Base-by-base conservation (phyloP, 2,329 filamentous ascomycete species). In the Helminthosporium solani region DNA sequence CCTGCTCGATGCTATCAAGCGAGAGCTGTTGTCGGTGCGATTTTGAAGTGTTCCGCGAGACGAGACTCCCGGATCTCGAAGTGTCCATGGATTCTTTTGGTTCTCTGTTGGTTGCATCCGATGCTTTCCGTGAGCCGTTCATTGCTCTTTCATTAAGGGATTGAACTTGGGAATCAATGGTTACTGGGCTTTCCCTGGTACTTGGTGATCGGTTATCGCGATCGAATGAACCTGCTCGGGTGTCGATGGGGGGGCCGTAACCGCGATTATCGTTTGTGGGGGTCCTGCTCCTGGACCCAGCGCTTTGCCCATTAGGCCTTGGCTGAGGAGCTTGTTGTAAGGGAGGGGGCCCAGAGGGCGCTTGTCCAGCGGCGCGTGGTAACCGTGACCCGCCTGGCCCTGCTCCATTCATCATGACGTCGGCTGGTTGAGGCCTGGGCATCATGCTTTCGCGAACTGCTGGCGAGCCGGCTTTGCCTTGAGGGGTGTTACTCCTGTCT, bases 331-430 rank as follows among this genome's bases (percentile, higher is more conserved):
- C 77, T 68, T 85, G 83, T 35, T 83, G 81, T 42, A 81, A 78
- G 19, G 83, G 83, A 40, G 84, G 84, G 31, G 84, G 84, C 11
- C 84, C 84, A 34, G 78, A 75, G 3, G 83, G 79, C 35, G 78
- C 77, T 63, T 83, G 81, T 42, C 79, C 75, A 35, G 81, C 81
- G 30, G 79, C 80, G 48, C 80, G 76, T 31, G 83, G 84, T 49
- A 85, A 70, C 49, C 83, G 75, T 35, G 83, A 85, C 25, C 75
- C 75, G 46, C 70, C 64, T 30, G 70, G 52, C 20, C 58, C 56
- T 20, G 50, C 40, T 9, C 60, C 63, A 34, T 64, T 67, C 7
- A 54, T 52, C 46, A 58, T 51, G n/a, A 46, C 28, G 28, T 57
- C 71, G 14, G 51, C 47, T 36, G 57, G 56, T 36, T 60, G 61